Conservation (phyloP, 2,329 filamentous ascomycete species). For the Nothopassalora personata region DNA sequence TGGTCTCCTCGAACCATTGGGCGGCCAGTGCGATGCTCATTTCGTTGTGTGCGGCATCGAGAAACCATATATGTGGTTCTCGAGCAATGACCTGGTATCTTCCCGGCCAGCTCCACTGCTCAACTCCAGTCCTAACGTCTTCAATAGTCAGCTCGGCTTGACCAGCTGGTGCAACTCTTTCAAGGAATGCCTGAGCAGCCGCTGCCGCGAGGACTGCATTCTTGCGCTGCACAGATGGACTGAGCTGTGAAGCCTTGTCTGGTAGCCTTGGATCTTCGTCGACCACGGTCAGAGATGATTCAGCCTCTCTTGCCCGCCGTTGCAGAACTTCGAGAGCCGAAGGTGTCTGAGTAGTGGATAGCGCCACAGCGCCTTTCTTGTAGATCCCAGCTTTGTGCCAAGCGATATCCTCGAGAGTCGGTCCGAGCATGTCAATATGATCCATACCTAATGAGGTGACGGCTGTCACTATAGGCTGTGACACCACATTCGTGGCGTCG, state of each 20-base stretch:
- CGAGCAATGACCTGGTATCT: slow-evolving; percentile 19
- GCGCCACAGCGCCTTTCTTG: slow-evolving; percentile 58
- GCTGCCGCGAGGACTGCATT: slow-evolving; percentile 58
- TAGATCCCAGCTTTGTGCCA: slow-evolving; percentile 90
- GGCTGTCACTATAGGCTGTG: slow-evolving; percentile 61
- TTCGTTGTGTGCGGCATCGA: slow-evolving; percentile 43
- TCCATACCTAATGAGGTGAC: slow-evolving; percentile 82
- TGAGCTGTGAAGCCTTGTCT: slow-evolving; percentile 49
- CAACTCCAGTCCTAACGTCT: slow-evolving; percentile 16
- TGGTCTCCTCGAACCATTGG: slow-evolving; percentile 34
- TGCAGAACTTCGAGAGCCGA: slow-evolving; percentile 41
- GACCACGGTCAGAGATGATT: slow-evolving; percentile 44
- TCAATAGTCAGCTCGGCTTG: slow-evolving; percentile 5
- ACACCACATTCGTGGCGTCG: slow-evolving; percentile 81
- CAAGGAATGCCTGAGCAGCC: slow-evolving; percentile 18
- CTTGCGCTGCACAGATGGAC: slow-evolving; percentile 55
- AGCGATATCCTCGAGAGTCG: slow-evolving; percentile 71
- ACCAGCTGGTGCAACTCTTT: not conserved
- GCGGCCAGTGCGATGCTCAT: slow-evolving; percentile 37
- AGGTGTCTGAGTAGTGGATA: slow-evolving; percentile 45
- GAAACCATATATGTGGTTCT: slow-evolving; percentile 32
- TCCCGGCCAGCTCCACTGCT: slow-evolving; percentile 22
- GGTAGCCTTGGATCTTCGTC: slow-evolving; percentile 44
- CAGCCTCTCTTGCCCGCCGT: slow-evolving; percentile 47
- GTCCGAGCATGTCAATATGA: slow-evolving; percentile 72